phyloP scores from a whole-genome alignment of 2,329 filamentous ascomycete species.

The Phoma sp. region DNA sequence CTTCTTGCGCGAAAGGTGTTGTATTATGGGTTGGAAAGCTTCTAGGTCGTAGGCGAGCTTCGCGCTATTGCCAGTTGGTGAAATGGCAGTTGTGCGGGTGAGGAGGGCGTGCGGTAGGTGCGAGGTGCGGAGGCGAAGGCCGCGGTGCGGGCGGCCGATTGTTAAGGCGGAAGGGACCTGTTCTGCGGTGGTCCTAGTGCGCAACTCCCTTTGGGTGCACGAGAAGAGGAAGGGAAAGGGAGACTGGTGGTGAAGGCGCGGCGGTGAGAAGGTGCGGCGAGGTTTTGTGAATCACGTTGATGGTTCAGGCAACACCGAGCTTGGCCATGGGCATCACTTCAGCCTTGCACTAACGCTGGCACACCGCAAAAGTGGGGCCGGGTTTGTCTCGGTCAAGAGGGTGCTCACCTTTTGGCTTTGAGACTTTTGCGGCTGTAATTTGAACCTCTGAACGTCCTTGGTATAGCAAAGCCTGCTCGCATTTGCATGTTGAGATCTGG shows the following conservation, averaged over 20 bases:
- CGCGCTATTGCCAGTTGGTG: background rate
- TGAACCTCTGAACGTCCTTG: background rate
- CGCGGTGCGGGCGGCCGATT: constrained; percentile 9
- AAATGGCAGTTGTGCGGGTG: constrained; percentile 6
- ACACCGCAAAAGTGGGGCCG: constrained; percentile 15
- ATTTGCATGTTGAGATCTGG: background rate
- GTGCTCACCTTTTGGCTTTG: background rate
- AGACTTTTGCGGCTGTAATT: background rate
- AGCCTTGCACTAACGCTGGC: constrained; percentile 24
- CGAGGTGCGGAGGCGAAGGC: constrained; percentile 18
- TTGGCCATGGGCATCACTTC: constrained; percentile 31
- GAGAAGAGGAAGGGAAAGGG: constrained; percentile 2
- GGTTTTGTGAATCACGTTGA: constrained; percentile 39
- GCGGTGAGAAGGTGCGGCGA: constrained; percentile 26
- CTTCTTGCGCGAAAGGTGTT: constrained; percentile 32
- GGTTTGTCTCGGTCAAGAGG: background rate
- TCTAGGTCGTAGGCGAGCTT: background rate
- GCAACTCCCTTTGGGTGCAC: constrained; percentile 1
- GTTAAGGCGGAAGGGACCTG: constrained; percentile 2
- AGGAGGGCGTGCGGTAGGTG: constrained; percentile 12
- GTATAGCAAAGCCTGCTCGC: too few species aligned
- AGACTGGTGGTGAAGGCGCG: constrained; percentile 26
- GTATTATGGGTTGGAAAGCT: background rate
- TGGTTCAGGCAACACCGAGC: constrained; percentile 44
- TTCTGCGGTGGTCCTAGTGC: background rate